phyloP scores from a whole-genome alignment of 192 early-diverging fungal species.

The Linnemannia schmuckeri region DNA sequence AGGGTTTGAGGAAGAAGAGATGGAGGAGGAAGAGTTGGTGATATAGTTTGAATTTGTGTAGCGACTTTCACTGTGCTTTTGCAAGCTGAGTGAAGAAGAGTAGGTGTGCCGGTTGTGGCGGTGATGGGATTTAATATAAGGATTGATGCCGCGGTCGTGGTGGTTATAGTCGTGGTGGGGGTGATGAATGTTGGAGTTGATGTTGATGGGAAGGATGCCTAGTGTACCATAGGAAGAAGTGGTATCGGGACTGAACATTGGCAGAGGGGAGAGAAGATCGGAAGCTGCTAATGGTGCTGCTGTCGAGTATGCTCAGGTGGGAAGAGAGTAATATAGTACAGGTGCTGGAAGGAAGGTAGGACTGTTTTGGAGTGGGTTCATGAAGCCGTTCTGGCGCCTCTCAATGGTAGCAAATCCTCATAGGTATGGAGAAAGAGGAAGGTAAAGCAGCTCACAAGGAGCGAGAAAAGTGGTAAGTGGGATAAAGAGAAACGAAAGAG shows the following conservation, averaged over 20 bases:
- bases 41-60: background rate
- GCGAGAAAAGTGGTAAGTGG: background rate
- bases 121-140: background rate
- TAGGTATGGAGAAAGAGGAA: background rate
- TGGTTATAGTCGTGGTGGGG: slow-evolving; percentile 2
- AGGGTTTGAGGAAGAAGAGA: background rate
- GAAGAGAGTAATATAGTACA: background rate
- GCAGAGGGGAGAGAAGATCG: background rate
- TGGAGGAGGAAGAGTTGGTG: background rate
- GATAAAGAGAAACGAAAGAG: background rate
- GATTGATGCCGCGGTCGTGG: background rate
- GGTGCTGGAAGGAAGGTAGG: background rate
- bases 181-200: background rate
- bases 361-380: background rate
- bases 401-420: background rate
- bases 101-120: background rate
- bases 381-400: slow-evolving; percentile 19
- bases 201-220: slow-evolving; percentile 5
- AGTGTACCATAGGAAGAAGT: slow-evolving; percentile 17
- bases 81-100: background rate
- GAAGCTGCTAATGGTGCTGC: background rate
- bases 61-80: background rate
- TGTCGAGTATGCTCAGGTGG: background rate
- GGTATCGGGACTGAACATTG: slow-evolving; percentile 28
- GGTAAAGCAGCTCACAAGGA: background rate